phyloP scores from a whole-genome alignment of 495 filamentous ascomycete species.

The Hypoxylon trugodes region DNA sequence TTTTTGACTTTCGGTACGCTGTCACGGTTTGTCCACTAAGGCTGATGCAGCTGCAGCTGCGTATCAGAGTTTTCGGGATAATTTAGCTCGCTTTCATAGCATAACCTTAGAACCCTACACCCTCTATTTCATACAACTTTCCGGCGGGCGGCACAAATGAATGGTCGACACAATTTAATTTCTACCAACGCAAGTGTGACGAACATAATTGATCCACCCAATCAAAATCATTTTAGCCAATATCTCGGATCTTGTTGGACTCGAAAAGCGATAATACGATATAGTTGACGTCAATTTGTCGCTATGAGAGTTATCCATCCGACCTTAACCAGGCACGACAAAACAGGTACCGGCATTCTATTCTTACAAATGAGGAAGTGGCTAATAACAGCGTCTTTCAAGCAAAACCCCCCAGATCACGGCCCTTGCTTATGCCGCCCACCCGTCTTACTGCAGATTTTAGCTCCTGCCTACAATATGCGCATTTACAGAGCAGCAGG shows the following conservation, averaged over 20 bases:
- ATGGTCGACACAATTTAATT: not conserved
- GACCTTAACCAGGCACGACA: no score
- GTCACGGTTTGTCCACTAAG: no score
- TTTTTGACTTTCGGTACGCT: no score
- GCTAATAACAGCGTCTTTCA: conserved; percentile 18
- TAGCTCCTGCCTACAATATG: conserved; percentile 6
- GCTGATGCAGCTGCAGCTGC: no score
- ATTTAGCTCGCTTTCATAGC: no score
- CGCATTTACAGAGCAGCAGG: conserved; percentile 2
- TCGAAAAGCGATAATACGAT: conserved; percentile 22
- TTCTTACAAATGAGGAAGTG: conserved; percentile 25
- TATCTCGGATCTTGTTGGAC: conserved; percentile 30
- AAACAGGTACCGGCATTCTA: conserved; percentile 18
- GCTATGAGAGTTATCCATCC: not conserved
- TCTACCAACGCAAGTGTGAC: conserved; percentile 31
- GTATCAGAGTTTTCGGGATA: no score
- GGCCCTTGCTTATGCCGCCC: conserved; percentile 16
- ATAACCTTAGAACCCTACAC: no score
- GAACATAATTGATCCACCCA: conserved; percentile 26
- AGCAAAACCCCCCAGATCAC: conserved; percentile 17
- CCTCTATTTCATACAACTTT: no score
- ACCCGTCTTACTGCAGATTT: conserved; percentile 33
- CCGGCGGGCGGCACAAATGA: no score
- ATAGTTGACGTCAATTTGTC: conserved; percentile 30
- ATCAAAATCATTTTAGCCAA: conserved; percentile 4